Percentiles rank a stretch among this genome's conserved stretches.
Conservation (phyloP, 257 asterid genomes). For the Agastache rugosa region DNA sequence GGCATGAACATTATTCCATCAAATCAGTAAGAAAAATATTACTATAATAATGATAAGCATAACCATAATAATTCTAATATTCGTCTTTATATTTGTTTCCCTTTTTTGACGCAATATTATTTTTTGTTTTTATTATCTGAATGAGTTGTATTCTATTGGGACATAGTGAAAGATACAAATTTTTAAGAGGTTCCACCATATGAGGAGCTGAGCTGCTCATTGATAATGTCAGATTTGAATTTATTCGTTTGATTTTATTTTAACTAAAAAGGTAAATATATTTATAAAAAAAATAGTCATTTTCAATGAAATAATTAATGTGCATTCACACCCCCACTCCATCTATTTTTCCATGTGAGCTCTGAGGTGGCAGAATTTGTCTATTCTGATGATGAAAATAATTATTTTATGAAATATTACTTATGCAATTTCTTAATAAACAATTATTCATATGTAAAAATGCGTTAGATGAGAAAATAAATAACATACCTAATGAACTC, state of each 20-base stretch:
- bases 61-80: not conserved
- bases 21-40: not conserved
- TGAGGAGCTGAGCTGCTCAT: constrained; percentile 39
- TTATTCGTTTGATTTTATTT: not conserved
- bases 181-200: constrained; percentile 41
- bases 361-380: constrained; percentile 38
- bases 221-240: constrained; percentile 8
- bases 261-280: not conserved
- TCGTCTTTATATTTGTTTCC: not conserved
- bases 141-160: constrained; percentile 29
- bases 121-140: constrained; percentile 27
- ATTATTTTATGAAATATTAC: not conserved
- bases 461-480: not conserved
- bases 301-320: constrained; percentile 20
- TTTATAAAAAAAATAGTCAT: not conserved
- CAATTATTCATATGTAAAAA: not conserved
- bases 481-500: not conserved
- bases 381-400: not conserved
- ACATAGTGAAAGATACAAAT: constrained; percentile 12
- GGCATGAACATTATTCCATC: constrained; percentile 18
- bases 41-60: not conserved
- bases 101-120: not conserved
- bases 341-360: constrained; percentile 34
- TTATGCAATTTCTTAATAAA: not conserved
- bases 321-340: constrained; percentile 9